Conservation (phyloP, 2,329 filamentous ascomycete genomes). For the Aureobasidium sp. region DNA sequence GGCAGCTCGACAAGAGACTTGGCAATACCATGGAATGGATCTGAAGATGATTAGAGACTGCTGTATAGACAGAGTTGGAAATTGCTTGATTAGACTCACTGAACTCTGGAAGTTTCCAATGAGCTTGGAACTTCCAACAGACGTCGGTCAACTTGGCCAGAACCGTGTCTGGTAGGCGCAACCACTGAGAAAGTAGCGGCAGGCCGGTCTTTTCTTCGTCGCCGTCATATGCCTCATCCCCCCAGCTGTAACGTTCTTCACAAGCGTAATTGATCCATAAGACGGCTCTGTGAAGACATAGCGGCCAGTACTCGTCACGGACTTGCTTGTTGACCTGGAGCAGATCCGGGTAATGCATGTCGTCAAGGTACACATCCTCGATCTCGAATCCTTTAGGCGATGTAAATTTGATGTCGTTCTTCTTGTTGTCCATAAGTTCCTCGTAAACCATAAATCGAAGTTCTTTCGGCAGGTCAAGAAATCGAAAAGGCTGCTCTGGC, state of each 20-base stretch:
- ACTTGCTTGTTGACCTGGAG: background rate
- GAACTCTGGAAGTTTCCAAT: background rate
- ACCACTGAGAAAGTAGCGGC: background rate
- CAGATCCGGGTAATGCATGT: background rate
- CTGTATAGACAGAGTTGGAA: background rate
- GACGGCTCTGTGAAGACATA: background rate
- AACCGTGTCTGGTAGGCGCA: background rate
- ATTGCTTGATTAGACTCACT: background rate
- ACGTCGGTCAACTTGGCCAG: background rate
- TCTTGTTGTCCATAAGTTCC: background rate
- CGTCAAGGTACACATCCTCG: background rate
- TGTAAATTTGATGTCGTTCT: background rate
- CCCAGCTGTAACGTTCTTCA: background rate
- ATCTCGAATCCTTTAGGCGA: background rate
- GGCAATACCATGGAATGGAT: background rate
- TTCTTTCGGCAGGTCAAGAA: background rate
- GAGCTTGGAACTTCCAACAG: background rate
- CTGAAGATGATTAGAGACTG: background rate
- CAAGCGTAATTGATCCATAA: background rate
- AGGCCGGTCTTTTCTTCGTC: background rate
- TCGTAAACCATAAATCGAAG: background rate
- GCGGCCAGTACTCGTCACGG: background rate
- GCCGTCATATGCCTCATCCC: background rate
- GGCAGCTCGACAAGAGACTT: background rate
- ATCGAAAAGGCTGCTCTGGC: slow-evolving; percentile 1